These are phyloP conservation scores for Coniochaeta ligniaria DNA, from an alignment of 2,329 filamentous ascomycete genomes.

Conservation along the genomic window DNA sequence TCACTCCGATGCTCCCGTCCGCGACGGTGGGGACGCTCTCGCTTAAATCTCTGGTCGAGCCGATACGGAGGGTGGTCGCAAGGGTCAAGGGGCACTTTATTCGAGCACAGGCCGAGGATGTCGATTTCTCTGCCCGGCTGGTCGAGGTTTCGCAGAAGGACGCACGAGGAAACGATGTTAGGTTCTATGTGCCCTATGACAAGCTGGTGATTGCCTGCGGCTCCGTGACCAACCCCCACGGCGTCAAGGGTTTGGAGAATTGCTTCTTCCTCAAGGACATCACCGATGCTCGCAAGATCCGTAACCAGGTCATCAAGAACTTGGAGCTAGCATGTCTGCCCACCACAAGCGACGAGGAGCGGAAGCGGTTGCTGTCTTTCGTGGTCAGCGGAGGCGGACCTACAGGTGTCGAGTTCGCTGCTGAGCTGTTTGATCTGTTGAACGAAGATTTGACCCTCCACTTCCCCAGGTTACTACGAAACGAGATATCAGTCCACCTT, in stretches of 20 bases:
- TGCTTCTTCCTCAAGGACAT: constrained; percentile 96
- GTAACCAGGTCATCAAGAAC: constrained; percentile 82
- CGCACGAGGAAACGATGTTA: constrained; percentile 60
- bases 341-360: constrained; percentile 82
- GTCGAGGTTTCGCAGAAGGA: constrained; percentile 78
- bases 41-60: constrained; percentile 84
- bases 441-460: constrained; percentile 84
- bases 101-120: constrained; percentile 76
- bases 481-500: constrained; percentile 95
- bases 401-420: constrained; percentile 95
- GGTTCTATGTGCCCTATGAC: constrained; percentile 95
- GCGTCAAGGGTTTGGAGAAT: constrained; percentile 88
- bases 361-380: constrained; percentile 82
- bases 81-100: constrained; percentile 82
- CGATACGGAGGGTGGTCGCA: constrained; percentile 76
- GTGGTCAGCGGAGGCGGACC: constrained; percentile 94
- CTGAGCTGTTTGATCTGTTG: constrained; percentile 89
- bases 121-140: constrained; percentile 86
- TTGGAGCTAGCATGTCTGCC: constrained; percentile 89
- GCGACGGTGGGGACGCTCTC: constrained; percentile 95
- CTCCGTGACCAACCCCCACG: constrained; percentile 88
- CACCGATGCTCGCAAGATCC: constrained; percentile 81
- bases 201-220: constrained; percentile 91
- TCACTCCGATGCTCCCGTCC: constrained; percentile 95
- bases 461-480: constrained; percentile 86